These are phyloP conservation scores for Acaromyces ingoldii DNA, from an alignment of 1,284 basidiomycete species.

Conservation along the genomic window DNA sequence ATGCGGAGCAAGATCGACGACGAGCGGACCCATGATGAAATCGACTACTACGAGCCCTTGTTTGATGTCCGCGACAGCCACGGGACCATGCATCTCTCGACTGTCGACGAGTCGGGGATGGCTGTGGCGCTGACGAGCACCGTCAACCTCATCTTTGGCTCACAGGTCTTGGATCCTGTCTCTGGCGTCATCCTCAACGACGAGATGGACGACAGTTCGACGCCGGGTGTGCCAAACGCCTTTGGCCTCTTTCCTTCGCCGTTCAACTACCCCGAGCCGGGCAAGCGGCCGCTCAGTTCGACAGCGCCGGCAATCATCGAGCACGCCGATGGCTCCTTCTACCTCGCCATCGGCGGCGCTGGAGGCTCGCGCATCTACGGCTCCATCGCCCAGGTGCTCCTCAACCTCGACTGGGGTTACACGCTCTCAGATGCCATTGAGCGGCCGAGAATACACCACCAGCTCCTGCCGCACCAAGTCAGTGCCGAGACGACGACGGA, in stretches of 20 bases:
- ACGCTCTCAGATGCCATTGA: constrained; percentile 77
- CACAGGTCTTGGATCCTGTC: constrained; percentile 70
- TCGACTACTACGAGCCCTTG: constrained; percentile 76
- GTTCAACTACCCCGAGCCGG: constrained; percentile 40
- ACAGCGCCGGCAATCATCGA: constrained; percentile 76
- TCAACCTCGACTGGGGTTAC: constrained; percentile 77
- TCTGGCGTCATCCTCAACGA: constrained; percentile 87
- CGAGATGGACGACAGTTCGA: constrained; percentile 87
- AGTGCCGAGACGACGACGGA: constrained; percentile 34
- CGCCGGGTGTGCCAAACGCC: constrained; percentile 70
- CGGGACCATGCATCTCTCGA: constrained; percentile 62
- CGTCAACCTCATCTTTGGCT: constrained; percentile 82
- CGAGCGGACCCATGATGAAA: constrained; percentile 68
- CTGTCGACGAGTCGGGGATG: constrained; percentile 57
- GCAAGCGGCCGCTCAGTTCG: constrained; percentile 82
- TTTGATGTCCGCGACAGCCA: constrained; percentile 74
- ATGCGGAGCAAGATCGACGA: constrained; percentile 23
- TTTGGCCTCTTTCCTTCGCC: constrained; percentile 82
- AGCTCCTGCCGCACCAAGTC: constrained; percentile 53
- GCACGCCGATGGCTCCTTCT: constrained; percentile 62
- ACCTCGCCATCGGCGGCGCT: constrained; percentile 71
- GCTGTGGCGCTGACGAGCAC: constrained; percentile 62
- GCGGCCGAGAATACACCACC: constrained; percentile 81
- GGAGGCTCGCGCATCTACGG: constrained; percentile 83
- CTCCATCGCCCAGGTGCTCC: constrained; percentile 70